Percentiles rank a stretch among this genome's conserved stretches.
Evolutionary conservation across 2,329 filamentous ascomycete species (phyloP).

Genomic region (Pseudopithomyces chartarum): DNA sequence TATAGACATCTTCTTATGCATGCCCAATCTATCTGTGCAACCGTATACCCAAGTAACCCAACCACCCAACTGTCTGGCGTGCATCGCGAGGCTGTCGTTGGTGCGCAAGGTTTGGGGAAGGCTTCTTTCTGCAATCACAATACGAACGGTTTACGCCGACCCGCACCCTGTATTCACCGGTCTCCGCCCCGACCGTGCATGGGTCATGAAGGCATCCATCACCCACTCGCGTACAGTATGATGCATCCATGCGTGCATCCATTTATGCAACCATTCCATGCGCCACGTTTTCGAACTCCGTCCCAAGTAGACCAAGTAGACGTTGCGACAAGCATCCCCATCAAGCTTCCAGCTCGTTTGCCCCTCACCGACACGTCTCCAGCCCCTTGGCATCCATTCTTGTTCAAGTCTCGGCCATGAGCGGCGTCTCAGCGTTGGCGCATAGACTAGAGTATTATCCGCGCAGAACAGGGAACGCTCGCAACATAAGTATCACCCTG

Average conservation of each 20-base stretch:
- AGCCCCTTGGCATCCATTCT: neutral
- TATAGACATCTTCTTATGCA: too few species aligned
- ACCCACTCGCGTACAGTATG: neutral
- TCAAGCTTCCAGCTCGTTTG: slow-evolving; percentile 2
- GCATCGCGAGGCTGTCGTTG: neutral
- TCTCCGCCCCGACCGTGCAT: neutral
- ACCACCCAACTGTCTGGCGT: neutral
- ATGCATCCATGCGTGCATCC: neutral
- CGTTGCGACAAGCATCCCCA: slow-evolving; percentile 5
- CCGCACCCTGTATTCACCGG: neutral
- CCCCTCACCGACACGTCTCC: neutral
- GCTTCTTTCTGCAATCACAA: neutral
- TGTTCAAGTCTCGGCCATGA: neutral
- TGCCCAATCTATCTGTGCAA: neutral
- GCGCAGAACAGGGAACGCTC: neutral
- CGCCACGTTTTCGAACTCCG: neutral
- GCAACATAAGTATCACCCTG: neutral
- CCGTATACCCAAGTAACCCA: neutral
- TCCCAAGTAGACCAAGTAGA: too few species aligned
- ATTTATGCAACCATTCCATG: neutral
- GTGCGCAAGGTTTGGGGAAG: neutral
- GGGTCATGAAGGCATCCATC: neutral
- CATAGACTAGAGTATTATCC: neutral
- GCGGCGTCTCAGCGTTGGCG: neutral
- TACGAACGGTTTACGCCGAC: neutral